phyloP scores from a whole-genome alignment of 345 rosid genomes.

The Eucalyptus urophylla region DNA sequence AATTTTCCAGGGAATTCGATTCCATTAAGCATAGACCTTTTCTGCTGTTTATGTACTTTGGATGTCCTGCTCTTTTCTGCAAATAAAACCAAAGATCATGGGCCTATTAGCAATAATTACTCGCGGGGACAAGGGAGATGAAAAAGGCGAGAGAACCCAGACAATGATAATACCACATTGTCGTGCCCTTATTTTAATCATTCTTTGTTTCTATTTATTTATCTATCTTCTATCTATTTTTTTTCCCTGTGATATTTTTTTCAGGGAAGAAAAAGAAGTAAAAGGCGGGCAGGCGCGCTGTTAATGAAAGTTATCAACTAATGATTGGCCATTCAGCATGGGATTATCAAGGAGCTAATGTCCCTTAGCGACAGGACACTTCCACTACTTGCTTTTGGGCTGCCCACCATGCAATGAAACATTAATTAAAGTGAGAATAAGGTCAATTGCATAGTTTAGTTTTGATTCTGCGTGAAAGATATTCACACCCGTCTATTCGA shows the following conservation, averaged over 20 bases:
- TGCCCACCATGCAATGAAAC: background rate
- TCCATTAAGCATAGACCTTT: background rate
- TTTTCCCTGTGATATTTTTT: background rate
- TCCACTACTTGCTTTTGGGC: background rate
- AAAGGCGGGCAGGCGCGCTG: background rate
- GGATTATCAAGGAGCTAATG: background rate
- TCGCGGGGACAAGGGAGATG: background rate
- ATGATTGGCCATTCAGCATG: constrained; percentile 6
- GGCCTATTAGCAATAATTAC: background rate
- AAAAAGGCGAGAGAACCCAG: background rate
- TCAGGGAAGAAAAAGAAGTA: background rate
- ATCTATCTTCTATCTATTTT: background rate
- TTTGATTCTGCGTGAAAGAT: background rate
- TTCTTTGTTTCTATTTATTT: background rate
- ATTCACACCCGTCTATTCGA: background rate
- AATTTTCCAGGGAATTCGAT: background rate
- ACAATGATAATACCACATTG: constrained; percentile 32
- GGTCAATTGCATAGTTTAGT: background rate
- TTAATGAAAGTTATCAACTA: background rate
- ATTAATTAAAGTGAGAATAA: background rate
- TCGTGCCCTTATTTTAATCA: constrained; percentile 11
- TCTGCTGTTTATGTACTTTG: background rate
- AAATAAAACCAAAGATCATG: background rate
- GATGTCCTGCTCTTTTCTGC: background rate
- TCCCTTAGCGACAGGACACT: background rate